Conservation (phyloP, 352 stramenopile genomes). For the Thalassiosira allenii region DNA sequence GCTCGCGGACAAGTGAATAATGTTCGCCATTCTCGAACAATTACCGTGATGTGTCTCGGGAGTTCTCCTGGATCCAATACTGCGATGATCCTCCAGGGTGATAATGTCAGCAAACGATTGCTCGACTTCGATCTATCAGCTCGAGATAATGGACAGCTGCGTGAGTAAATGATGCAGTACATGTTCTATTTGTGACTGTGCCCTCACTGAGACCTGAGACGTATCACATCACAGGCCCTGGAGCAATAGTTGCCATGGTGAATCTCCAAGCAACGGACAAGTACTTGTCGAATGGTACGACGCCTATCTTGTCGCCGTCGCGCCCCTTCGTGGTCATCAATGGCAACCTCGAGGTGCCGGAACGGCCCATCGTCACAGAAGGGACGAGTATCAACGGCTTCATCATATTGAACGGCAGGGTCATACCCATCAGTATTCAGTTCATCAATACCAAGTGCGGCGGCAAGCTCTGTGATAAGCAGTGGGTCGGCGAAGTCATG, state of each 20-base stretch:
- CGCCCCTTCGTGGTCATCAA: constrained; percentile 7
- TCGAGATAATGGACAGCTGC: not conserved
- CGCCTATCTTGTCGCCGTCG: not conserved
- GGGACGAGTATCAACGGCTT: constrained; percentile 9
- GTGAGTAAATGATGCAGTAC: not conserved
- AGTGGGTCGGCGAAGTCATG: constrained; percentile 6
- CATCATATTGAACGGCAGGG: not conserved
- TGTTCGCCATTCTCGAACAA: not conserved
- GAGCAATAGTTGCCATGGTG: not conserved
- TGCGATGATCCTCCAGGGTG: not conserved
- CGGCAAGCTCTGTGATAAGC: constrained; percentile 9
- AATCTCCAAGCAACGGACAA: constrained; percentile 1
- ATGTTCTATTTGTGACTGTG: not conserved
- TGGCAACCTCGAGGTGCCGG: constrained; percentile 6
- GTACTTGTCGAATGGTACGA: not conserved
- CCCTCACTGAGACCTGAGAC: no score
- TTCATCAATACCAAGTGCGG: constrained; percentile 5
- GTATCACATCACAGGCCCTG: no score
- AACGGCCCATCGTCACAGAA: not conserved
- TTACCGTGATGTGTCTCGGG: not conserved
- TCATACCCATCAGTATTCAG: not conserved
- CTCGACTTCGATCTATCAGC: not conserved
- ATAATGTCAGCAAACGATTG: not conserved
- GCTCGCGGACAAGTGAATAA: not conserved
- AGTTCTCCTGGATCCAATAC: not conserved